Base-by-base conservation (phyloP, 257 asterid genomes). In the Apocynum venetum region DNA sequence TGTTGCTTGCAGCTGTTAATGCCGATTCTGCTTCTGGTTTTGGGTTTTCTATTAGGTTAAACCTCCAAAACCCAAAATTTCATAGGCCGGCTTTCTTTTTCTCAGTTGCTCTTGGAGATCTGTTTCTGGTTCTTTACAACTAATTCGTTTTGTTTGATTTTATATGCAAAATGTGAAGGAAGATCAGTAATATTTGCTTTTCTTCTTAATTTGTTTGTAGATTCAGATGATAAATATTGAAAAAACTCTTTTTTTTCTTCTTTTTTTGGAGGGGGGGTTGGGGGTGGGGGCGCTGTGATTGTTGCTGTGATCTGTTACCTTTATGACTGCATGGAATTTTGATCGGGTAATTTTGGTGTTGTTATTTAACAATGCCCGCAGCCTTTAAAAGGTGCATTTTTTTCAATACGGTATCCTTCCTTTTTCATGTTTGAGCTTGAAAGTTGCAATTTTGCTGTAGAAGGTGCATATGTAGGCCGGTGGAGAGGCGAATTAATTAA, bases 41-140 rank as follows among this genome's bases (percentile, higher is more conserved):
- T 13, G 15, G 48, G 73, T 68, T 68, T 19, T 68, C 52, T 20
- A 7, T 43, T 41, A 41, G 72, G 52, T 67, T 38, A 65, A 65
- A 65, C 71, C 71, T 44, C 71, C 71, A 66, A 17, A 68, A 6
- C 73, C 53, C 36, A 68, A 19, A 41, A 5, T 67, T 67, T 68
- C 14, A 40, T 66, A 41, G 51, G 31, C 31, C 47, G 20, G 1
- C 25, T 40, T 15, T 66, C 49, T 66, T 19, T 64, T 20, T 43
- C 71, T 66, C 73, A 68, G 73, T 48, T 41, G 6, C 35, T 43
- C 53, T n/a, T 1, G 6, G 38, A 43, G 53, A 43, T 68, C 36
- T 19, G 73, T 68, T 3, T 68, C 73, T 17, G 36, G 53, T 15
- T 43, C 52, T 68, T 68, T 3, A 20, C 41, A 25, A 13, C 3